Evolutionary conservation across 306 rosid genomes (phyloP).

Genomic region (Castanopsis chinensis): DNA sequence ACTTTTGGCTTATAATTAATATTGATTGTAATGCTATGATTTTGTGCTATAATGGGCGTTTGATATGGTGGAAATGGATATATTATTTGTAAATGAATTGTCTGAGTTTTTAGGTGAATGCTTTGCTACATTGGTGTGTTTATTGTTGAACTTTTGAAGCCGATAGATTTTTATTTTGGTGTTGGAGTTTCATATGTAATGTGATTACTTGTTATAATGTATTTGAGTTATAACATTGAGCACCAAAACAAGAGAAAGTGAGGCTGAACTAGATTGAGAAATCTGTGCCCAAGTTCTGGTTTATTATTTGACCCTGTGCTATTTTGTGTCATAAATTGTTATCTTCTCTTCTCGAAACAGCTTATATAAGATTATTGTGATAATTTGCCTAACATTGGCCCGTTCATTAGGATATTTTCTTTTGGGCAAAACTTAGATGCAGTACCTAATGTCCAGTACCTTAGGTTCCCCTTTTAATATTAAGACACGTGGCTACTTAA

Average conservation of each 20-base stretch:
- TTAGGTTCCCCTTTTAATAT: too few relatives aligned
- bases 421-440: too few relatives aligned
- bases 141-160: background rate
- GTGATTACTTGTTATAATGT: background rate
- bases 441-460: too few relatives aligned
- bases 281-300: background rate
- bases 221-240: background rate
- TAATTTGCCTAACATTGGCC: too few relatives aligned
- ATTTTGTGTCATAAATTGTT: background rate
- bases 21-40: background rate
- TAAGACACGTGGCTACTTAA: too few relatives aligned
- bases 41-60: background rate
- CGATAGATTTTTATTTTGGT: too few relatives aligned
- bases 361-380: background rate
- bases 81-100: slow-evolving; percentile 23
- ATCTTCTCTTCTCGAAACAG: background rate
- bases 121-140: background rate
- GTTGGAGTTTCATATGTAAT: background rate
- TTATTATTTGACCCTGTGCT: background rate
- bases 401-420: too few relatives aligned
- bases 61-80: slow-evolving; percentile 37
- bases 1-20: background rate
- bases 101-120: background rate
- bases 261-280: background rate
- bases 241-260: background rate